Conservation (phyloP, 2,329 filamentous ascomycete genomes). For the Didymosphaeria variabile region DNA sequence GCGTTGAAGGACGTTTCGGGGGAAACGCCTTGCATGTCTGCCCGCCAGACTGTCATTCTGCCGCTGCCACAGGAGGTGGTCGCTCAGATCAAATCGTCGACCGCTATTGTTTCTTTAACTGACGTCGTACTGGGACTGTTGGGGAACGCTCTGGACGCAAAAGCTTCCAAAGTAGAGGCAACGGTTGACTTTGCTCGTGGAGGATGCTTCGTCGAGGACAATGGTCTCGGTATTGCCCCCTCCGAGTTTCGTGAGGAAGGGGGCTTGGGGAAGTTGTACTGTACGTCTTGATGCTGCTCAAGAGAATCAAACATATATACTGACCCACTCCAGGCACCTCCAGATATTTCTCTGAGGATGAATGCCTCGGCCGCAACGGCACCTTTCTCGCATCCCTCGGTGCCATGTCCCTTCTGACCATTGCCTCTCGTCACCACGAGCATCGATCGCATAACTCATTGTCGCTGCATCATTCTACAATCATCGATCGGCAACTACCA, state of each 20-base stretch:
- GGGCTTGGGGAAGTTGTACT: constrained; percentile 76
- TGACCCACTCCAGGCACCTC: constrained; percentile 73
- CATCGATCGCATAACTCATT: constrained; percentile 71
- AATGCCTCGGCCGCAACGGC: constrained; percentile 73
- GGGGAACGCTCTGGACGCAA: constrained; percentile 86
- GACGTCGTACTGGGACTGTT: constrained; percentile 76
- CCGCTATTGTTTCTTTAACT: constrained; percentile 78
- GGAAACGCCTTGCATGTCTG: constrained; percentile 4
- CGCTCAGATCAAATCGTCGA: constrained; percentile 85
- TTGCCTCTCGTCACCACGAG: constrained; percentile 74
- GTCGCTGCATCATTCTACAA: constrained; percentile 73
- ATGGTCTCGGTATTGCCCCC: constrained; percentile 80
- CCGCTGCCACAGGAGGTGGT: constrained; percentile 75
- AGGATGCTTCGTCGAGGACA: constrained; percentile 81
- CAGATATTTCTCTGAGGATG: constrained; percentile 61
- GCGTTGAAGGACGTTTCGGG: constrained; percentile 13
- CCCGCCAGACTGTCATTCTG: constrained; percentile 59
- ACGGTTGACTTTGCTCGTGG: constrained; percentile 79
- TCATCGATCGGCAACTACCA: constrained; percentile 71
- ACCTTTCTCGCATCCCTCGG: constrained; percentile 80
- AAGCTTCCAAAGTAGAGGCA: constrained; percentile 73
- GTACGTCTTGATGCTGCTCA: constrained; percentile 56
- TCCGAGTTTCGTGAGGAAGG: constrained; percentile 75
- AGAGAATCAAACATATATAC: constrained; percentile 21
- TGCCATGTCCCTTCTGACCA: constrained; percentile 76